phyloP scores from a whole-genome alignment of 306 rosid species.

The Ammopiptanthus mongolicus region DNA sequence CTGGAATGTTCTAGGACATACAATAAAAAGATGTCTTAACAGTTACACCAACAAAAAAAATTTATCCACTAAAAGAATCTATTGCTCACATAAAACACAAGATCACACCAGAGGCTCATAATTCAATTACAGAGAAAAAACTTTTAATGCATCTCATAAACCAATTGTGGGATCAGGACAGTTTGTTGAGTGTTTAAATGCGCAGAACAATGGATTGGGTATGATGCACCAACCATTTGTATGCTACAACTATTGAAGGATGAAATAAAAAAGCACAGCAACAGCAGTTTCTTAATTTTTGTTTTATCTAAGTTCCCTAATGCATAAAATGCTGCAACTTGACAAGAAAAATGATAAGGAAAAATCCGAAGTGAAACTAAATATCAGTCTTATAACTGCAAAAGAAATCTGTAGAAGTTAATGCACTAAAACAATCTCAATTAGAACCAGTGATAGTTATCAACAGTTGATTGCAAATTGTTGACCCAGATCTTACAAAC shows the following conservation, averaged over 20 bases:
- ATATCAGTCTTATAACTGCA: background rate
- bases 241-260: background rate
- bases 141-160: background rate
- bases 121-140: background rate
- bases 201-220: background rate
- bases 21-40: background rate
- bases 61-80: background rate
- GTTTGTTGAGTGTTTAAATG: background rate
- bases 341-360: background rate
- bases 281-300: background rate
- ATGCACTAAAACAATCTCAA: background rate
- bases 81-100: background rate
- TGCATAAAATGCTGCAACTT: background rate
- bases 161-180: background rate
- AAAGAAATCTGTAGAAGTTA: background rate
- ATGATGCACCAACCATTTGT: background rate
- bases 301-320: background rate
- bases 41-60: background rate
- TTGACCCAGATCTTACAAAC: background rate
- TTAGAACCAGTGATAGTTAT: background rate
- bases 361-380: background rate
- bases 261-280: background rate
- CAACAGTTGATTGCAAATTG: background rate
- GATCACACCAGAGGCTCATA: background rate
- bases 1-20: background rate